Conservation (phyloP, 352 stramenopile genomes). For the Globisporangium ultimum region DNA sequence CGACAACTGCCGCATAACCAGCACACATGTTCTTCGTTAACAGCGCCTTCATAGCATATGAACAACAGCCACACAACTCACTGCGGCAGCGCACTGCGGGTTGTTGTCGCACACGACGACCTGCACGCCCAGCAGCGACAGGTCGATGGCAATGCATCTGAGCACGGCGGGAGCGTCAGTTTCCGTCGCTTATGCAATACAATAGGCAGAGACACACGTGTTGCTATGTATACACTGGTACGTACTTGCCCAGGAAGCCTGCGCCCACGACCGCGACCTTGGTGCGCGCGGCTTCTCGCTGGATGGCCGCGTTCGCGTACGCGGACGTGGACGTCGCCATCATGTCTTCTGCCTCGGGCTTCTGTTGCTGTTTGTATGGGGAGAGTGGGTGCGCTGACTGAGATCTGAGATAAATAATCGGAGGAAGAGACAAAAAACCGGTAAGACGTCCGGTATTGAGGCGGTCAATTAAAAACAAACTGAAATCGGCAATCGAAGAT, state of each 20-base stretch:
- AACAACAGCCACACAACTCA: no score
- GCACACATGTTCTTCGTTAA: no score
- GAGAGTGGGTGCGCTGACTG: no score
- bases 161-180: background rate
- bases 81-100: conserved; percentile 25
- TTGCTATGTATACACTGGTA: background rate
- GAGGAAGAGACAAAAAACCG: no score
- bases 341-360: background rate
- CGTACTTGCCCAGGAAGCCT: conserved; percentile 54
- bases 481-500: no score
- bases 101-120: conserved; percentile 65
- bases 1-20: conserved; percentile 30
- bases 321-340: conserved; percentile 9
- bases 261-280: conserved; percentile 61
- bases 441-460: no score
- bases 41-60: no score
- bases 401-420: no score
- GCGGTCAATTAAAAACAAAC: no score
- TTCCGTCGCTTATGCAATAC: no score
- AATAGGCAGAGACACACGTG: no score
- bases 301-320: conserved; percentile 20
- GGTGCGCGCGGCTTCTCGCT: conserved; percentile 9
- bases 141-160: conserved; percentile 61
- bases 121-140: conserved; percentile 55
- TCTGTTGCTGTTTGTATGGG: no score